Conservation (phyloP, 306 rosid genomes). For the Cicer pinnatifidum region DNA sequence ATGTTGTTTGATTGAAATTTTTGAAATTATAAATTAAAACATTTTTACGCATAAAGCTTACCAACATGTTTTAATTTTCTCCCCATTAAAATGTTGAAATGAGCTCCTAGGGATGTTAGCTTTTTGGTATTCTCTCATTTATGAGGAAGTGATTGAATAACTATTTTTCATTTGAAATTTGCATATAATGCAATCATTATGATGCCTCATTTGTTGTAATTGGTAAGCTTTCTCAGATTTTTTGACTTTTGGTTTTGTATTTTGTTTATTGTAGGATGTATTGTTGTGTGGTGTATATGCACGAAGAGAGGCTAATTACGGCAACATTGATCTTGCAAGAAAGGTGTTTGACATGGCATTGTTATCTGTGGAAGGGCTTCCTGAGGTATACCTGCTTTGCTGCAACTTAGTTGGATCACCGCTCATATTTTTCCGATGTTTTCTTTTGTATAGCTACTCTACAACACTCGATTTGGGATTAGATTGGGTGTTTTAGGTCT, state of each 20-base stretch:
- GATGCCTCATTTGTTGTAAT: constrained; percentile 10
- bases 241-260: constrained; percentile 23
- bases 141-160: constrained; percentile 4
- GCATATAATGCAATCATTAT: constrained; percentile 5
- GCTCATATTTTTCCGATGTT: not conserved
- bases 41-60: constrained; percentile 9
- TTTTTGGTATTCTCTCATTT: constrained; percentile 33
- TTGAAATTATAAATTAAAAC: constrained; percentile 14
- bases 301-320: constrained; percentile 80
- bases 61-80: not conserved
- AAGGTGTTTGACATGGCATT: constrained; percentile 95
- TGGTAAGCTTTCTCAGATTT: constrained; percentile 28
- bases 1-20: not conserved
- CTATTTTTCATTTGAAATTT: constrained; percentile 27
- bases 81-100: not conserved
- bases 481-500: not conserved
- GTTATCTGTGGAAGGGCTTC: constrained; percentile 76
- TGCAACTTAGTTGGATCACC: not conserved
- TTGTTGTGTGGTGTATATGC: constrained; percentile 94
- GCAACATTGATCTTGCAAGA: constrained; percentile 85
- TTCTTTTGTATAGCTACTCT: not conserved
- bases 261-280: constrained; percentile 65
- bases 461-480: constrained; percentile 1
- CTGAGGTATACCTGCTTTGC: constrained; percentile 62
- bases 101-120: not conserved